These are phyloP conservation scores for Podaxis sp. DNA, from an alignment of 768 basidiomycete genomes.

Conservation along the genomic window DNA sequence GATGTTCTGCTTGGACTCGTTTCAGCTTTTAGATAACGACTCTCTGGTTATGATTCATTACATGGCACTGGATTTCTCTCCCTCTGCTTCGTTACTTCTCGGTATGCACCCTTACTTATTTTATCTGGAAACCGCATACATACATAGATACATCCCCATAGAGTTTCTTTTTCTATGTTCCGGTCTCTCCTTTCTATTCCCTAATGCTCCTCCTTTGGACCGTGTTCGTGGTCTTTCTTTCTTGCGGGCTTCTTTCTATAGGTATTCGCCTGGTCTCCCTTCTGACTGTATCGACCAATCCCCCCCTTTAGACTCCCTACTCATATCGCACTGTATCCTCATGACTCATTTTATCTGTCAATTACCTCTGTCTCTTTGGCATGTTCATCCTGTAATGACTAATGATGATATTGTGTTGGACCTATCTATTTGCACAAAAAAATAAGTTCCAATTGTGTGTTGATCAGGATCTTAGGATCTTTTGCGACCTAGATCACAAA, in stretches of 20 bases:
- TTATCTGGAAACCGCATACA: constrained; percentile 12
- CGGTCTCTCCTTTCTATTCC: neutral
- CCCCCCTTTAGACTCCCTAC: neutral
- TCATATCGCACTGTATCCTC: neutral
- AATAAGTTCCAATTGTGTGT: neutral
- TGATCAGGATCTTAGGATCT: too few relatives aligned
- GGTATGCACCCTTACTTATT: constrained; percentile 2
- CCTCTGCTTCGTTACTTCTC: neutral
- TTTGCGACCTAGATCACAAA: too few relatives aligned
- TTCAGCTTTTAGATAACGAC: constrained; percentile 9
- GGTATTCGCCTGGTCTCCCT: neutral
- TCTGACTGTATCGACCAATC: neutral
- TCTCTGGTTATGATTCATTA: neutral
- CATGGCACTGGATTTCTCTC: neutral
- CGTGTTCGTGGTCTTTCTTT: neutral
- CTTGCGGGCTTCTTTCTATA: neutral
- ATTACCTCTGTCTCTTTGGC: neutral
- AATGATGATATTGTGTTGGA: neutral
- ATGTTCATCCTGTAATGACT: constrained; percentile 5
- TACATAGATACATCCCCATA: constrained; percentile 7
- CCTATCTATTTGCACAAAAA: neutral
- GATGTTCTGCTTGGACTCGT: neutral
- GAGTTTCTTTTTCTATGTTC: constrained; percentile 2
- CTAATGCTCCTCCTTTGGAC: neutral
- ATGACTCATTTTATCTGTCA: neutral